Percentiles rank a stretch among this genome's conserved stretches.
Evolutionary conservation across 2,329 filamentous ascomycete genomes (phyloP).

Genomic region (Neopestalotiopsis sp.): DNA sequence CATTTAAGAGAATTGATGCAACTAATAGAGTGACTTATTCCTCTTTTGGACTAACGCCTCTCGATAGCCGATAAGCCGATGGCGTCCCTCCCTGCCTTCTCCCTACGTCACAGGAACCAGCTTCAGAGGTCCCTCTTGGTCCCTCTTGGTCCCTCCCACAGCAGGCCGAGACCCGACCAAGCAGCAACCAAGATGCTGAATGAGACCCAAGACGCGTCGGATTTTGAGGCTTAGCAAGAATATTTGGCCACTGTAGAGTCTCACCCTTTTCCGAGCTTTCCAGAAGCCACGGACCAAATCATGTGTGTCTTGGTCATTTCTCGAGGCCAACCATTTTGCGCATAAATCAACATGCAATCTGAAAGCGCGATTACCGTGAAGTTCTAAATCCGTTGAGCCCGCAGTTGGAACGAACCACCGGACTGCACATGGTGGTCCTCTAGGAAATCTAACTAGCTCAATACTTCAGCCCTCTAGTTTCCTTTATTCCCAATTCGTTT

Average conservation of each 20-base stretch:
- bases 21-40: not conserved
- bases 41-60: not conserved
- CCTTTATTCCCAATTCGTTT: not conserved
- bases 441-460: not conserved
- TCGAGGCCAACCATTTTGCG: not conserved
- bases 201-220: slow-evolving; percentile 21
- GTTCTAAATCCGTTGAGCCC: not conserved
- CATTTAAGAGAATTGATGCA: not conserved
- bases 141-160: too few relatives aligned
- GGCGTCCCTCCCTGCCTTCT: not conserved
- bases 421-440: not conserved
- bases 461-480: not conserved
- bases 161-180: not conserved
- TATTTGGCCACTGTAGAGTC: slow-evolving; percentile 10
- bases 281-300: not conserved
- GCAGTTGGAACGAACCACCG: not conserved
- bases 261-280: slow-evolving; percentile 5
- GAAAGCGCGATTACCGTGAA: not conserved
- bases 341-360: not conserved
- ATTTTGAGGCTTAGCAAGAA: slow-evolving; percentile 28
- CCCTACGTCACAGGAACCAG: not conserved
- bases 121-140: not conserved
- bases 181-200: not conserved
- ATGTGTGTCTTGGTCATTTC: not conserved
- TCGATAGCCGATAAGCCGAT: slow-evolving; percentile 17